Conservation (phyloP, 495 filamentous ascomycete species). For the Penicillium ochrochloron region DNA sequence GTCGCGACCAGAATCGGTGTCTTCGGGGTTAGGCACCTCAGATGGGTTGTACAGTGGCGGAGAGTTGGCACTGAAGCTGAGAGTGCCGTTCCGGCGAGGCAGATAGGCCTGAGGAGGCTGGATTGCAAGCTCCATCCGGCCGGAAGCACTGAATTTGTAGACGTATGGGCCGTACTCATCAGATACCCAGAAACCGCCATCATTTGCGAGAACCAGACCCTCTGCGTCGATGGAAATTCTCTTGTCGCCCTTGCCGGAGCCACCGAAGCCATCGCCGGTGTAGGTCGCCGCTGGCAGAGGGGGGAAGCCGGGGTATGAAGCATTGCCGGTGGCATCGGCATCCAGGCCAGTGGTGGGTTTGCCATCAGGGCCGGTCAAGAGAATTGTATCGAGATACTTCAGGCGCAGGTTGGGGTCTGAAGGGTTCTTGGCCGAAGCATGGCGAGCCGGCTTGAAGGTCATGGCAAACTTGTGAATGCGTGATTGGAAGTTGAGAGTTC, state of each 20-base stretch:
- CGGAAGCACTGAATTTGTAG: conserved; percentile 65
- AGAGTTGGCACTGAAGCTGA: conserved; percentile 62
- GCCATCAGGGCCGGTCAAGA: conserved; percentile 69
- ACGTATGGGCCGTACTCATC: conserved; percentile 84
- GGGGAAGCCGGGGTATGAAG: conserved; percentile 64
- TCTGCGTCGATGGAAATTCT: conserved; percentile 70
- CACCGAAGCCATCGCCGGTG: conserved; percentile 75
- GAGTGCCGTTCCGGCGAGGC: conserved; percentile 64
- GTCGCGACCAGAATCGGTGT: conserved; percentile 66
- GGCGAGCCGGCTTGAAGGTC: conserved; percentile 56
- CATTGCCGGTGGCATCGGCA: conserved; percentile 57
- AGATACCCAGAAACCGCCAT: conserved; percentile 74
- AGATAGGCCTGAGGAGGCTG: conserved; percentile 70
- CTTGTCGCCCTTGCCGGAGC: conserved; percentile 60
- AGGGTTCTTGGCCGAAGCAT: conserved; percentile 59
- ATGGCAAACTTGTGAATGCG: conserved; percentile 75
- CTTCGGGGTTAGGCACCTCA: conserved; percentile 48
- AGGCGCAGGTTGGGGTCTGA: conserved; percentile 68
- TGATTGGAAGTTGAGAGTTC: conserved; percentile 73
- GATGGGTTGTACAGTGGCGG: conserved; percentile 64
- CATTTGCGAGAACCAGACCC: conserved; percentile 66
- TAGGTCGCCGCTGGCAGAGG: conserved; percentile 69
- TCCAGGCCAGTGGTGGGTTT: conserved; percentile 75
- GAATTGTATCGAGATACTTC: conserved; percentile 68
- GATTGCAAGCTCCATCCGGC: conserved; percentile 68